Conservation (phyloP, 768 basidiomycete species). For the Leccinum incarnatum region DNA sequence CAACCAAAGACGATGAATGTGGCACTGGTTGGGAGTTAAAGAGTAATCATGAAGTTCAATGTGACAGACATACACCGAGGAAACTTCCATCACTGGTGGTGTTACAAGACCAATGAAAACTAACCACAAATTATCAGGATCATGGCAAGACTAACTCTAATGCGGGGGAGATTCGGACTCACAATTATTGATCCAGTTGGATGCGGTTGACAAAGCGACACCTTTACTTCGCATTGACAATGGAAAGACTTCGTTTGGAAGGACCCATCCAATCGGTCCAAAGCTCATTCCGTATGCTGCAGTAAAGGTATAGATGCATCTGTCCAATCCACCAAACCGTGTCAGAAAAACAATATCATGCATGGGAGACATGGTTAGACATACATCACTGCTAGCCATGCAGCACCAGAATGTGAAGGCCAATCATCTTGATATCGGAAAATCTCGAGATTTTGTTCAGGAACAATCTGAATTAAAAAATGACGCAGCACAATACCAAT, state of each 20-base stretch:
- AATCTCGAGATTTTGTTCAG: slow-evolving; percentile 36
- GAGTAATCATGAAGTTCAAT: neutral
- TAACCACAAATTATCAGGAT: slow-evolving; percentile 26
- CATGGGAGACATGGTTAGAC: slow-evolving; percentile 19
- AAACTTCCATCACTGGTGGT: slow-evolving; percentile 59
- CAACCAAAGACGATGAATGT: slow-evolving; percentile 69
- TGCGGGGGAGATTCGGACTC: slow-evolving; percentile 13
- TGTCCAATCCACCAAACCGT: slow-evolving; percentile 18
- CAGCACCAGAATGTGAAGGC: slow-evolving; percentile 53
- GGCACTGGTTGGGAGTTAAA: slow-evolving; percentile 35
- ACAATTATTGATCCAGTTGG: slow-evolving; percentile 88
- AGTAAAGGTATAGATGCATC: slow-evolving; percentile 72
- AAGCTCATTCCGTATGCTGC: slow-evolving; percentile 74
- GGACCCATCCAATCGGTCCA: slow-evolving; percentile 81
- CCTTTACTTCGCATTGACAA: slow-evolving; percentile 77
- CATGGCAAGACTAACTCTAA: neutral
- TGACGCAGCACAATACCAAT: slow-evolving; percentile 41
- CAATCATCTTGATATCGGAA: slow-evolving; percentile 52
- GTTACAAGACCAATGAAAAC: slow-evolving; percentile 76
- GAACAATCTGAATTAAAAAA: neutral
- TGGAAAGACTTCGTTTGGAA: slow-evolving; percentile 82
- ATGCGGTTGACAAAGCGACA: slow-evolving; percentile 78
- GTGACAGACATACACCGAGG: slow-evolving; percentile 47
- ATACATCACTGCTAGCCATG: slow-evolving; percentile 69
- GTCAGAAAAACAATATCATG: neutral